These are phyloP conservation scores for Cladosporium velox DNA, from an alignment of 2,329 filamentous ascomycete species.

Conservation along the genomic window DNA sequence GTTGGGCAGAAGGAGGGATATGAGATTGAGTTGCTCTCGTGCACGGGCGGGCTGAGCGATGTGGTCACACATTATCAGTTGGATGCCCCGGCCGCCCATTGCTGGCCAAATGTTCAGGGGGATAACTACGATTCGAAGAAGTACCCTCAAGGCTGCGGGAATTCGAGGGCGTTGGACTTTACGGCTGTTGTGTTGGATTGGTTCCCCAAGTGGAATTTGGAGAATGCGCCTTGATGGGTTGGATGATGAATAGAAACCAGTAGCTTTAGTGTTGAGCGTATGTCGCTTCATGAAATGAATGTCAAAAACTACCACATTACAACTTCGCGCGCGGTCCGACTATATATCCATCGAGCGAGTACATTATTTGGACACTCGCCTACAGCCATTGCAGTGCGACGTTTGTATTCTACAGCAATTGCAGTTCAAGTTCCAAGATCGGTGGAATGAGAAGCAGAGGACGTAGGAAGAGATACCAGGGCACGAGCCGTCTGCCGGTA, in stretches of 20 bases:
- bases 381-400: not conserved
- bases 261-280: not conserved
- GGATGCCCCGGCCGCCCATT: slow-evolving; percentile 40
- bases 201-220: slow-evolving; percentile 30
- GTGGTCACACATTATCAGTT: slow-evolving; percentile 44
- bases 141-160: slow-evolving; percentile 22
- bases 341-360: not conserved
- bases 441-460: not conserved
- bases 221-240: slow-evolving; percentile 27
- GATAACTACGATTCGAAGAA: slow-evolving; percentile 29
- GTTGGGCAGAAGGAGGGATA: slow-evolving; percentile 32
- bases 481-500: no score
- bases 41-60: slow-evolving; percentile 34
- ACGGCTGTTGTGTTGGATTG: slow-evolving; percentile 32
- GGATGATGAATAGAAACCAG: not conserved
- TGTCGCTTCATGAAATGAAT: not conserved
- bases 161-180: slow-evolving; percentile 26
- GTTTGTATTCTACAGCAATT: not conserved
- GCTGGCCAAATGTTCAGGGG: slow-evolving; percentile 40
- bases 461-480: not conserved
- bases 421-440: not conserved
- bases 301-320: not conserved
- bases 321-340: not conserved
- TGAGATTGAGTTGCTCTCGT: slow-evolving; percentile 36
- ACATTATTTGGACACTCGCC: not conserved